Evolutionary conservation across 371 early-diverging fungal species (phyloP), one percentile per base, ranked within the genome.

Genomic region (Mucor circinelloides): DNA sequence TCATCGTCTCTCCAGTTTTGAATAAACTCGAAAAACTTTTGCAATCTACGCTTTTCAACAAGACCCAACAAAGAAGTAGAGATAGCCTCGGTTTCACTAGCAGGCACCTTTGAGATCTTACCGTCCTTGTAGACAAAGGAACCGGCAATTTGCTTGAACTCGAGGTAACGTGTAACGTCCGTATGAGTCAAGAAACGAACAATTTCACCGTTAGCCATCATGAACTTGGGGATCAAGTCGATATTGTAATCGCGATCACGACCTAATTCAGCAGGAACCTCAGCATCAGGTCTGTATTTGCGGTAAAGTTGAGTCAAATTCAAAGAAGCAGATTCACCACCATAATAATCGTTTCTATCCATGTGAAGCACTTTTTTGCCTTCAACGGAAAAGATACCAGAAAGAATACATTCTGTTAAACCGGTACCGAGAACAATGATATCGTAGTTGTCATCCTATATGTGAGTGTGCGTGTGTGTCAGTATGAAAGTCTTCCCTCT

Each of bases 151-250:
- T 96, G 94, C 79, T 94, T 92, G 88, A 99, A 99, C 76, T 97
- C 97, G 40, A 99, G 86, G 83, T 99, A 97, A 62, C 97, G 93
- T 28, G 98, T 95, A 44, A 99, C 98, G 74, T 99, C 96, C 55
- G 99, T 95, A 80, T 99, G 95, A 63, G 89, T 90, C 69, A 94
- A 83, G 69, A 94, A 92, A 59, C 90, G 90, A 69, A 94, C 93
- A 58, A 97, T 86, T 70, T 94, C 93, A 58, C 95, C 98, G 70
- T 95, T 97, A 58, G 97, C 99, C 95, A 99, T 97, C 88, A 99
- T 94, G 80, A 99, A 98, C 88, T 99, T 99, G 74, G 99, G 99
- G 56, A 99, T 96, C 74, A 99, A 82, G 78, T 99, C 99, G 46
- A 99, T 91, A 82, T 94, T 97, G 80, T 92, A 99, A 84, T 99